These are phyloP conservation scores for Arabis hirsuta DNA, from an alignment of 345 rosid genomes.

Conservation along the genomic window DNA sequence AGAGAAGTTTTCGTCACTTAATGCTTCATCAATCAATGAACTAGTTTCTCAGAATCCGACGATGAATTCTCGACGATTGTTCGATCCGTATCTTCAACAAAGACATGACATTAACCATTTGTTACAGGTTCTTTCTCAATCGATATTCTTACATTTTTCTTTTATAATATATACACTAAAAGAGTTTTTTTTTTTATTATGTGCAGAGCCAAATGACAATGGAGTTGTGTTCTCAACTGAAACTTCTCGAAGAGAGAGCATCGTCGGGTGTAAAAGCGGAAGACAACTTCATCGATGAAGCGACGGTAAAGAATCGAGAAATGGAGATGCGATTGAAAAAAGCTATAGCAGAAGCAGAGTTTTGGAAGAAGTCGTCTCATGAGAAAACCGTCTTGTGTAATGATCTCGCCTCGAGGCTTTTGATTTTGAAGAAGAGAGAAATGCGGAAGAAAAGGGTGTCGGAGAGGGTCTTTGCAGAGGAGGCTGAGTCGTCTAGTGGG, in stretches of 20 bases:
- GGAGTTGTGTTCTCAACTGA: background rate
- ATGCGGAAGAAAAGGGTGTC: accelerated
- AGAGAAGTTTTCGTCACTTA: background rate
- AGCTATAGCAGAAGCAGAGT: background rate
- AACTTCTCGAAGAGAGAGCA: background rate
- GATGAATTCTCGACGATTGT: background rate
- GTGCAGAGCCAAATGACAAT: conserved; percentile 2
- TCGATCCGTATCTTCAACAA: conserved; percentile 15
- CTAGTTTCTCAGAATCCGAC: background rate
- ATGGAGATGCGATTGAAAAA: background rate
- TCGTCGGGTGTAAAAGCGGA: background rate
- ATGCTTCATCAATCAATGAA: background rate
- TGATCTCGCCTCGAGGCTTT: background rate
- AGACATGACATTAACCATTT: background rate
- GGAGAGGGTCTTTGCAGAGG: background rate
- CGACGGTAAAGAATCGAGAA: background rate
- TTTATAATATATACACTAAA: too few relatives aligned
- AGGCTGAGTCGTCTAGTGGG: conserved; percentile 15
- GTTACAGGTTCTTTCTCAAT: conserved; percentile 18
- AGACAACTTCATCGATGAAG: conserved; percentile 9
- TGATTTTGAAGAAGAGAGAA: background rate
- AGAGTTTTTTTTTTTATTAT: too few relatives aligned
- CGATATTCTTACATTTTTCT: background rate
- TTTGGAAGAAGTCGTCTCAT: background rate
- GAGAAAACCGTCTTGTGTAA: background rate